phyloP scores from a whole-genome alignment of 2,329 filamentous ascomycete genomes.

The Aspergillus japonicus region DNA sequence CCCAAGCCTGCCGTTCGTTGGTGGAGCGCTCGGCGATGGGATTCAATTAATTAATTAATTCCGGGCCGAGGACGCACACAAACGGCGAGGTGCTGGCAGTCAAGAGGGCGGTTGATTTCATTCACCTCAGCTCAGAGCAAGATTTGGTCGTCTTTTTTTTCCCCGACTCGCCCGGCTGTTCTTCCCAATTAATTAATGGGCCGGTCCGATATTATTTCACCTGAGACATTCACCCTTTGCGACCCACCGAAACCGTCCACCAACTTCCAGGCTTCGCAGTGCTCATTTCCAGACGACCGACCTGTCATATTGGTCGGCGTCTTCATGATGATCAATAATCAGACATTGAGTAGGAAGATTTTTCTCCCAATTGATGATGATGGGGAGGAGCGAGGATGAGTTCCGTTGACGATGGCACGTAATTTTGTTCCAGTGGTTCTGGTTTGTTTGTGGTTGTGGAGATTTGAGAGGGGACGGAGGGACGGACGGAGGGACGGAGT shows the following conservation, averaged over 20 bases:
- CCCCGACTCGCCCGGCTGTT: background rate
- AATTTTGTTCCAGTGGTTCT: background rate
- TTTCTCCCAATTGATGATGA: background rate
- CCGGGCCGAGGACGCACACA: conserved; percentile 5
- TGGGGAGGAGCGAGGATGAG: background rate
- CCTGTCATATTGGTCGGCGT: background rate
- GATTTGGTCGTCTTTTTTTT: background rate
- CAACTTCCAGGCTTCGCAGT: background rate
- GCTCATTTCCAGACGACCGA: background rate
- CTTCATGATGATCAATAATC: background rate
- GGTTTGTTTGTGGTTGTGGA: background rate
- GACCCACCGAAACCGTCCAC: background rate
- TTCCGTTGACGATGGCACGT: background rate
- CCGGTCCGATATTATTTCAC: background rate
- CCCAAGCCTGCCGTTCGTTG: conserved; percentile 9
- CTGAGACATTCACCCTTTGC: background rate
- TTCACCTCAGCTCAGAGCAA: background rate
- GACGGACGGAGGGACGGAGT: background rate
- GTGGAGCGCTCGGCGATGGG: conserved; percentile 3
- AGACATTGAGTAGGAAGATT: no score
- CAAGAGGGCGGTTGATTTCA: background rate
- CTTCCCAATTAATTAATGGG: background rate
- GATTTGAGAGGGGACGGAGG: background rate
- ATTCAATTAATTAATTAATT: conserved; percentile 5
- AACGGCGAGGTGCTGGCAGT: background rate